Percentiles rank a stretch among this genome's conserved stretches.
Conservation (phyloP, 148 eudicot genomes). For the Amaranthus hypochondriacus region DNA sequence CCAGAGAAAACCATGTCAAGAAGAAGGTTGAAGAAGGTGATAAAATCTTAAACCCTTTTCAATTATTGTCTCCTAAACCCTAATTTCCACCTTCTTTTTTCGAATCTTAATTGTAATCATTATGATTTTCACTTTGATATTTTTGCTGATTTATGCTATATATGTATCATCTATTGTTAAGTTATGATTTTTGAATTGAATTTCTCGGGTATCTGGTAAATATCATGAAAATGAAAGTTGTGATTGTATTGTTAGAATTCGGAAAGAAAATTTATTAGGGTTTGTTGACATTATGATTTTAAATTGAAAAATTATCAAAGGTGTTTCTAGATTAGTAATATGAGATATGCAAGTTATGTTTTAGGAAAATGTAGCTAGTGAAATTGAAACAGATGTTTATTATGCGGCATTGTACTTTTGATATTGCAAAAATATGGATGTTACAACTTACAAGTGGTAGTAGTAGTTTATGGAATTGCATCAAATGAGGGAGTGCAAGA, state of each 20-base stretch:
- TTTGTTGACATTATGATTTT: neutral
- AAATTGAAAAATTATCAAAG: neutral
- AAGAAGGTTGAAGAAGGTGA: slow-evolving; percentile 97
- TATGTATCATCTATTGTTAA: neutral
- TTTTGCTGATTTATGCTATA: neutral
- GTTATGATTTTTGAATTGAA: neutral
- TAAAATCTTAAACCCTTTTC: neutral
- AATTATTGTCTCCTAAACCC: neutral
- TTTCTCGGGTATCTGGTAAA: neutral
- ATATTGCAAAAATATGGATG: no score
- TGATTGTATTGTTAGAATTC: neutral
- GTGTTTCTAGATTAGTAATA: neutral
- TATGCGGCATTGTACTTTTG: neutral
- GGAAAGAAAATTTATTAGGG: neutral
- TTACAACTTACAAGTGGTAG: no score
- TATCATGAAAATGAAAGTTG: neutral
- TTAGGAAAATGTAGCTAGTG: neutral
- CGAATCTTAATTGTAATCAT: neutral
- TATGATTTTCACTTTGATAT: neutral
- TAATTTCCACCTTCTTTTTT: neutral
- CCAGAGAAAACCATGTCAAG: slow-evolving; percentile 93
- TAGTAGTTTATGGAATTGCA: no score
- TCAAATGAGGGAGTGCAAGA: no score
- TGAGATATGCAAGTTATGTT: neutral
- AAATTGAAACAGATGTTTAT: neutral